Conservation (phyloP, 371 early-diverging fungal genomes). For the Apophysomyces ossiformis region DNA sequence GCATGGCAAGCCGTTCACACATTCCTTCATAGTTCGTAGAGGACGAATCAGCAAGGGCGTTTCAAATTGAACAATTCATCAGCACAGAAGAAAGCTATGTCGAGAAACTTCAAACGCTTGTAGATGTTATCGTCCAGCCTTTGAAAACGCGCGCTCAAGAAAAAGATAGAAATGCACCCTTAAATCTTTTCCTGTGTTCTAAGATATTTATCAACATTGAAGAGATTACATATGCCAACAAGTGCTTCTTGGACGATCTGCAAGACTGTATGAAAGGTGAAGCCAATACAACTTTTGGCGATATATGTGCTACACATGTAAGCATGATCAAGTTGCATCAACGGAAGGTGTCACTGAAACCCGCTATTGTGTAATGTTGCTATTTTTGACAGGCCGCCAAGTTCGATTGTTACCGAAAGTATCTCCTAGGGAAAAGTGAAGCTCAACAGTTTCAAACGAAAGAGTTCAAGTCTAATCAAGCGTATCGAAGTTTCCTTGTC, state of each 20-base stretch:
- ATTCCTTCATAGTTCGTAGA: conserved; percentile 14
- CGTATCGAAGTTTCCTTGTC: conserved; percentile 37
- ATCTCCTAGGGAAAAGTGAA: conserved; percentile 38
- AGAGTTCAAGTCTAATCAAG: conserved; percentile 39
- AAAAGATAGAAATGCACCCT: conserved; percentile 18
- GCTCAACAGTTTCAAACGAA: conserved; percentile 42
- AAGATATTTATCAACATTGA: conserved; percentile 54
- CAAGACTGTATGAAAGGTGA: conserved; percentile 8
- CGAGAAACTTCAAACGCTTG: conserved; percentile 34
- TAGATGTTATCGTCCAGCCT: conserved; percentile 39
- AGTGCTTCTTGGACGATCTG: conserved; percentile 38
- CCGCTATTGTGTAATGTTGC: conserved; percentile 1
- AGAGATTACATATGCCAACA: conserved; percentile 36
- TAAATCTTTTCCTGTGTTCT: conserved; percentile 43
- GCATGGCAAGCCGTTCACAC: background rate
- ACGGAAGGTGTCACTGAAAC: background rate
- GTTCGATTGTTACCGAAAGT: conserved; percentile 54
- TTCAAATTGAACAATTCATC: conserved; percentile 46
- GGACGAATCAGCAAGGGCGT: conserved; percentile 37
- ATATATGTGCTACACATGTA: conserved; percentile 50
- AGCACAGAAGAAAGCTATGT: conserved; percentile 48
- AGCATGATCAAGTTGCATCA: conserved; percentile 13
- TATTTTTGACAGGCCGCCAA: conserved; percentile 30
- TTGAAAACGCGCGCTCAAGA: conserved; percentile 18
- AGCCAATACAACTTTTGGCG: conserved; percentile 34